Base-by-base conservation (phyloP, 768 basidiomycete species). In the Pulveroboletus sp. region DNA sequence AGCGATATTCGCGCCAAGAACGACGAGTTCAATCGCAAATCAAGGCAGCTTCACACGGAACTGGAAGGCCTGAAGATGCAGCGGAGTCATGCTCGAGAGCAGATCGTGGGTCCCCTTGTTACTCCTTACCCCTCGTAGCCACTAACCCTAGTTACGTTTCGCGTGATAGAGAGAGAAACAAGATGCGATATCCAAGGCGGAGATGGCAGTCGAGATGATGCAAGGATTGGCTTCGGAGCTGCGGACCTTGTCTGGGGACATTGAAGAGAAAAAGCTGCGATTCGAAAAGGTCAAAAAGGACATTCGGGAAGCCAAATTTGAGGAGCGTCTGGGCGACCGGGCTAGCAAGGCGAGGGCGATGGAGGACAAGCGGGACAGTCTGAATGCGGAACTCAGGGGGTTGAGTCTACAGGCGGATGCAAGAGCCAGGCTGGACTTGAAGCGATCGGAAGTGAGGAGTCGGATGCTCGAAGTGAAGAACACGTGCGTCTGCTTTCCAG, bases 401-500 rank as follows among this genome's bases (percentile, higher is more conserved):
- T 68, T 96, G 57, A 91, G 82, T 57, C 59, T 80, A 39, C 93
- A 97, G 63, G 85, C 89, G 0, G 88, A 93, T 47, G 73, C 81
- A 1, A 74, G 95, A 39, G 91, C 93, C 2, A 85, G 81, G 58
- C 65, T 97, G 46, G 81, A 86, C 36, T 61, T 95, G 54, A 88
- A 90, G 61, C 74, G 83, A 51, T 72, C 72, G 1, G 89, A 93
- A 55, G 64, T 83, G 39, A 80, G 76, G 63, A 75, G 69, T 48
- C 89, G 88, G 69, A 71, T 73, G 39, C 71, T 71, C 14, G 89
- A 93, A 36, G 74, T 93, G 13, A 72, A 79, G 54, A 82, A 76
- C 46, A 82, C 76, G 90, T 93, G 52, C 50, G 85, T 72, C 8
- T 8, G 14, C 27, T n/a, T 35, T 43, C 18, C 28, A 11, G 1